Conservation (phyloP, 129 eudicot genomes). For the Flaveria linearis region DNA sequence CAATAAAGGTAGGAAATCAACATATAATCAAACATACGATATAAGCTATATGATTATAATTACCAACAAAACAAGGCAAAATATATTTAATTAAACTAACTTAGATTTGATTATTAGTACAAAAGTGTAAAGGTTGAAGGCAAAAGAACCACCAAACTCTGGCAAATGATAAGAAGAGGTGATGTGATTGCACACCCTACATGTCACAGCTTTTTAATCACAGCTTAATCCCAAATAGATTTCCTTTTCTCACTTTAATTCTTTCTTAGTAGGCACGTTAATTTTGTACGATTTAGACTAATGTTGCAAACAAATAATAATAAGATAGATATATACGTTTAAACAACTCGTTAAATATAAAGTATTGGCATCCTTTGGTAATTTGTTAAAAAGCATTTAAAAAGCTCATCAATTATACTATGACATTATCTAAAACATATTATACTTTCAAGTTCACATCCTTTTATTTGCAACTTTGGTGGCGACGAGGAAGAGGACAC, state of each 20-base stretch:
- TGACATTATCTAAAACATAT: too few species aligned
- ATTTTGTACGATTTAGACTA: neutral
- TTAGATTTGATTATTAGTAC: neutral
- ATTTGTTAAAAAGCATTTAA: neutral
- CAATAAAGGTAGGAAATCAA: too few species aligned
- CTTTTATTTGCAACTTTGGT: too few species aligned
- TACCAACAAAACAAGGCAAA: neutral
- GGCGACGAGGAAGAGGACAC: too few species aligned
- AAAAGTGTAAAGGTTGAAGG: constrained; percentile 12
- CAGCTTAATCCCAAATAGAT: constrained; percentile 42
- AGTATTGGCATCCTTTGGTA: neutral
- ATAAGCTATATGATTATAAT: too few species aligned
- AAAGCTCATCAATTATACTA: too few species aligned
- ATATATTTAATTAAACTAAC: neutral
- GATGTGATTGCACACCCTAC: constrained; percentile 40
- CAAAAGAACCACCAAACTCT: constrained; percentile 38
- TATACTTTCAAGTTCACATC: too few species aligned
- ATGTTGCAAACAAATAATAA: neutral
- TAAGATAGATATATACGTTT: neutral
- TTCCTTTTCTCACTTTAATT: constrained; percentile 25
- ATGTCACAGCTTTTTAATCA: constrained; percentile 38
- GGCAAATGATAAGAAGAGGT: constrained; percentile 22
- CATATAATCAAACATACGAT: too few species aligned
- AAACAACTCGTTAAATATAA: neutral
- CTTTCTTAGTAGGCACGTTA: constrained; percentile 15